Conservation (phyloP, 225 moss, liverwort and hornwort genomes). For the Marchantia paleacea region DNA sequence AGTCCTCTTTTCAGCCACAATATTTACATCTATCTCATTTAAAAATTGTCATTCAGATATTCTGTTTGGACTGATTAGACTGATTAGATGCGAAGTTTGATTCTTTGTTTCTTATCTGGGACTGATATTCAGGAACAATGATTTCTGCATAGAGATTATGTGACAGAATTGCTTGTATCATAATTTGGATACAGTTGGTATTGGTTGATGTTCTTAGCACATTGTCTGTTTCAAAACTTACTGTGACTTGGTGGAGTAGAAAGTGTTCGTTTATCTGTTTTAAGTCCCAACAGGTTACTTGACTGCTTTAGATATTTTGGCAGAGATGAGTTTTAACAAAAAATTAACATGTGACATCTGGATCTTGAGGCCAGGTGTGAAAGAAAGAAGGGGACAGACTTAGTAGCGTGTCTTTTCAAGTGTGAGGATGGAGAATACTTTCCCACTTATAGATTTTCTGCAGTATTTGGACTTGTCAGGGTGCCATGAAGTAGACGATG, state of each 20-base stretch:
- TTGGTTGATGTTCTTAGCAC: no score
- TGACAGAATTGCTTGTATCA: no score
- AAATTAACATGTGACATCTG: background rate
- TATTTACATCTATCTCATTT: background rate
- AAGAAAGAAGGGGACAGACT: background rate
- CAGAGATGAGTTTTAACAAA: no score
- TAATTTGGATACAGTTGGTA: no score
- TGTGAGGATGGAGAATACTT: slow-evolving; percentile 20
- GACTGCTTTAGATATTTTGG: no score
- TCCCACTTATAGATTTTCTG: slow-evolving; percentile 2
- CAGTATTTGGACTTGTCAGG: slow-evolving; percentile 73
- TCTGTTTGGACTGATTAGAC: background rate
- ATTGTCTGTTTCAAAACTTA: no score
- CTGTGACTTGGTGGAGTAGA: no score
- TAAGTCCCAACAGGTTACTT: no score
- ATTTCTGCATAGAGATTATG: no score
- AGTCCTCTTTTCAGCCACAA: background rate
- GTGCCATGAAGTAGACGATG: slow-evolving; percentile 56
- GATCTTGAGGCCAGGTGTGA: background rate
- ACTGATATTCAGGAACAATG: no score
- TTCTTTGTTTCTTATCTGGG: no score
- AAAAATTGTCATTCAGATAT: background rate
- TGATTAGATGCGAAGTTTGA: background rate
- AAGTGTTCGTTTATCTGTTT: no score
- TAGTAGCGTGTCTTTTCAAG: background rate